Percentiles rank a stretch among this genome's conserved stretches.
phyloP scores from a whole-genome alignment of 1,284 basidiomycete genomes.

The Tetrapyrgos nigripes region DNA sequence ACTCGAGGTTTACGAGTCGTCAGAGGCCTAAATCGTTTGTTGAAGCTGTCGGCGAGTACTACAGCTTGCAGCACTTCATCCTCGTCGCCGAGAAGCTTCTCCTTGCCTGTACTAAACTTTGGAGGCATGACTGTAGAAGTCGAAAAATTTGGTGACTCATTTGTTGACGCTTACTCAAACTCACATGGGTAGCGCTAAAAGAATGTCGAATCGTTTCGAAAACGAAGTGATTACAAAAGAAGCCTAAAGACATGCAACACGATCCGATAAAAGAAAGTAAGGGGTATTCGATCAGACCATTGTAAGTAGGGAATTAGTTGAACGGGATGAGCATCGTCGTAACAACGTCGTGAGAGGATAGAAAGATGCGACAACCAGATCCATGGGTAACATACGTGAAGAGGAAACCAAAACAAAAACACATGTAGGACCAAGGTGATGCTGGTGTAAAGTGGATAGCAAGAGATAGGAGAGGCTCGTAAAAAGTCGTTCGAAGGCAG shows the following conservation, averaged over 20 bases:
- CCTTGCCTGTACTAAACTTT: slow-evolving; percentile 61
- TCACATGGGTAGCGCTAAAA: neutral
- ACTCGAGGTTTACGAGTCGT: slow-evolving; percentile 86
- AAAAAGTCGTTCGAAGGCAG: slow-evolving; percentile 43
- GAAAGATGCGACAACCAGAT: slow-evolving; percentile 55
- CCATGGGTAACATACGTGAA: slow-evolving; percentile 63
- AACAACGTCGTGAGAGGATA: slow-evolving; percentile 51
- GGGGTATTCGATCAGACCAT: slow-evolving; percentile 51
- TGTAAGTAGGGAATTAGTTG: slow-evolving; percentile 51
- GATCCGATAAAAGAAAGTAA: slow-evolving; percentile 58
- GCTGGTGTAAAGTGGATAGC: slow-evolving; percentile 29
- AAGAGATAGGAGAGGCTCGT: slow-evolving; percentile 42
- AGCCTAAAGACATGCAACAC: slow-evolving; percentile 64
- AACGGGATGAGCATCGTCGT: slow-evolving; percentile 59
- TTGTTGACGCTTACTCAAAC: neutral
- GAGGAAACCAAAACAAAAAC: slow-evolving; percentile 44
- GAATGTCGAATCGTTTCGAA: slow-evolving; percentile 16
- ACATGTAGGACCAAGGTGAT: slow-evolving; percentile 32
- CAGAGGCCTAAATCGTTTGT: slow-evolving; percentile 89
- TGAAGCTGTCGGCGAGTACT: slow-evolving; percentile 94
- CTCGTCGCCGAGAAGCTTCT: slow-evolving; percentile 68
- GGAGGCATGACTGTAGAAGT: slow-evolving; percentile 51
- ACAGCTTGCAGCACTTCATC: slow-evolving; percentile 91
- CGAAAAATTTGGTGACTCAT: neutral
- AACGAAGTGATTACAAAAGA: slow-evolving; percentile 61